Percentiles rank a stretch among this genome's conserved stretches.
Evolutionary conservation across 768 basidiomycete genomes (phyloP).

Genomic region (Boletus vermiculosoides): DNA sequence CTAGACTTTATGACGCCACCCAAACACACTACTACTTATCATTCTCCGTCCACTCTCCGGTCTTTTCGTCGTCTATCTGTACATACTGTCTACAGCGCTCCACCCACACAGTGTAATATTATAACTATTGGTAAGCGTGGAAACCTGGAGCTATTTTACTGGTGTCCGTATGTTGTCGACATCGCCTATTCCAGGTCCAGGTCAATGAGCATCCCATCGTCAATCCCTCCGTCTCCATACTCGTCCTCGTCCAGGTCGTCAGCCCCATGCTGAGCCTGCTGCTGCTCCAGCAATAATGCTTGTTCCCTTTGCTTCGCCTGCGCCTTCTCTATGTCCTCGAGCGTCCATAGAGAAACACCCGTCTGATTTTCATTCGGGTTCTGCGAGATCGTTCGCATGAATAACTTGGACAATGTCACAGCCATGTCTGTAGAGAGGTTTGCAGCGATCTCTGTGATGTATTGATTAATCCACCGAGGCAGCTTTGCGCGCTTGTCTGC

Average conservation of each 20-base stretch:
- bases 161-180: not conserved
- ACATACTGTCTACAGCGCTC: slow-evolving; percentile 10
- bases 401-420: slow-evolving; percentile 87
- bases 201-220: slow-evolving; percentile 59
- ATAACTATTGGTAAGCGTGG: slow-evolving; percentile 1
- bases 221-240: slow-evolving; percentile 65
- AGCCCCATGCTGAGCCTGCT: slow-evolving; percentile 21
- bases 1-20: not conserved
- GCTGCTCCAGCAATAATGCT: slow-evolving; percentile 44
- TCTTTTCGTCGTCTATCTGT: slow-evolving; percentile 2
- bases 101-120: slow-evolving; percentile 17
- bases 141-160: not conserved
- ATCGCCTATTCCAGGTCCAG: slow-evolving; percentile 40
- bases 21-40: not conserved
- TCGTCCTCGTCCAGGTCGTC: slow-evolving; percentile 50
- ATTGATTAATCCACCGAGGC: slow-evolving; percentile 98
- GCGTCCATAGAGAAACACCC: slow-evolving; percentile 90
- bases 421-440: slow-evolving; percentile 99
- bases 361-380: slow-evolving; percentile 96
- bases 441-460: slow-evolving; percentile 97
- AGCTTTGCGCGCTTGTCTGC: slow-evolving; percentile 94
- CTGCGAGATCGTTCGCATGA: slow-evolving; percentile 99
- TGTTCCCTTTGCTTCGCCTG: slow-evolving; percentile 79
- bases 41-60: too few relatives aligned
- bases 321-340: slow-evolving; percentile 86